Evolutionary conservation across 2,329 filamentous ascomycete species (phyloP), one percentile per base, ranked within the genome.

Genomic region (Colletotrichum tropicale): DNA sequence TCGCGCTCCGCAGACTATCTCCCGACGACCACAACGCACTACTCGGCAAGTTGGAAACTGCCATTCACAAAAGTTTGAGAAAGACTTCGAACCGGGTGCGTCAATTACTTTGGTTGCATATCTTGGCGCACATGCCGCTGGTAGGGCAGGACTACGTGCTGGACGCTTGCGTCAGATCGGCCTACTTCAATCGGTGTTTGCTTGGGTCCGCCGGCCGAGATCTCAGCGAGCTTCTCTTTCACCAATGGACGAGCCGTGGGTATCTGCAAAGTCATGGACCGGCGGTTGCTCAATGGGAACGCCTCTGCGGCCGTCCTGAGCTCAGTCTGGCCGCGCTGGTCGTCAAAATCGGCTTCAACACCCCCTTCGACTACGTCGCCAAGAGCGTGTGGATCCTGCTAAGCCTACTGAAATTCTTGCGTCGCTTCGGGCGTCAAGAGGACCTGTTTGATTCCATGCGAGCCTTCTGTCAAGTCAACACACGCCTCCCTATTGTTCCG

Each of bases 201-300:
- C 32, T 56, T 9, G 66, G 62, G 21, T 9, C 74, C 8, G 28
- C 70, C 28, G 76, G 77, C 28, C 32, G 68, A 34, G 76, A 79
- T 34, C 67, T 80, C 62, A 70, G 78, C 73, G 60, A 69, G 36
- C 67, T 81, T 5, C 56, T 80, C 21, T 62, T 78, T 6, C 76
- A 76, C 8, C 78, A 81, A 10, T 80, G 79, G 79, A 21, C 43
- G 15, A 80, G 79, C 38, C 78, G 73, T 21, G 73, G 75, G 48
- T 76, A 76, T 60, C 38, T 77, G 21, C 48, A n/a, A 3, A 4
- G 16, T 10, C 38, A 60, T 21, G 18, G 32, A 10, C 16, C 8
- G 4, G 8, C 58, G 8, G 16, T 43, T 52, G 58, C 18, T 18
- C 15, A 9, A 12, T 77, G 75, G 67, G 16, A 38, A 13, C 36